Percentiles rank a stretch among this genome's conserved stretches.
phyloP scores from a whole-genome alignment of 2,329 filamentous ascomycete genomes.

The Apiospora marii region DNA sequence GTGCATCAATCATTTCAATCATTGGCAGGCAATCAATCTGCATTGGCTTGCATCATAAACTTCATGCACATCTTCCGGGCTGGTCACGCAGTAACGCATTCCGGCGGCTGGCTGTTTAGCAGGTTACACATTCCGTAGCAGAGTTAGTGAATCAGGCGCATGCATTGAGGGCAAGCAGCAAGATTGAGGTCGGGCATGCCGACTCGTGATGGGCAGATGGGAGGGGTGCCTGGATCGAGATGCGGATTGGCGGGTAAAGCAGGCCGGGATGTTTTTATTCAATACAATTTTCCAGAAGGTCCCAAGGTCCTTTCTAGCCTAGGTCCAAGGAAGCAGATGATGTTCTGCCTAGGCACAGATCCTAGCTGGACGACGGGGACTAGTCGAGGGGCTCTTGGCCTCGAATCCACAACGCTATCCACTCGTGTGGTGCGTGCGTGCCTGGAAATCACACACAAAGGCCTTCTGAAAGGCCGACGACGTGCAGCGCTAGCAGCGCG shows the following conservation, averaged over 20 bases:
- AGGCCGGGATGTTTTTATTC: neutral
- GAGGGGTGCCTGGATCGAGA: constrained; percentile 5
- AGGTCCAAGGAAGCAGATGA: neutral
- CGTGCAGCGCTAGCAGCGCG: neutral
- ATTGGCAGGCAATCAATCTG: no score
- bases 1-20: no score
- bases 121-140: neutral
- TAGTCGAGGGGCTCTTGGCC: neutral
- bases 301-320: neutral
- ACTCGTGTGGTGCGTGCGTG: neutral
- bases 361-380: neutral
- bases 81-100: neutral
- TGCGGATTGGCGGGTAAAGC: constrained; percentile 16
- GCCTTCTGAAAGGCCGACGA: no score
- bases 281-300: constrained; percentile 15
- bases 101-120: neutral
- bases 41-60: neutral
- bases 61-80: neutral
- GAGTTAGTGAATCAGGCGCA: constrained; percentile 10
- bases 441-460: neutral
- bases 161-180: neutral
- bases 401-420: neutral
- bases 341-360: neutral
- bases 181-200: constrained; percentile 10
- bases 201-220: neutral